These are phyloP conservation scores for Lepidium sativum DNA, from an alignment of 345 rosid species.

Conservation along the genomic window DNA sequence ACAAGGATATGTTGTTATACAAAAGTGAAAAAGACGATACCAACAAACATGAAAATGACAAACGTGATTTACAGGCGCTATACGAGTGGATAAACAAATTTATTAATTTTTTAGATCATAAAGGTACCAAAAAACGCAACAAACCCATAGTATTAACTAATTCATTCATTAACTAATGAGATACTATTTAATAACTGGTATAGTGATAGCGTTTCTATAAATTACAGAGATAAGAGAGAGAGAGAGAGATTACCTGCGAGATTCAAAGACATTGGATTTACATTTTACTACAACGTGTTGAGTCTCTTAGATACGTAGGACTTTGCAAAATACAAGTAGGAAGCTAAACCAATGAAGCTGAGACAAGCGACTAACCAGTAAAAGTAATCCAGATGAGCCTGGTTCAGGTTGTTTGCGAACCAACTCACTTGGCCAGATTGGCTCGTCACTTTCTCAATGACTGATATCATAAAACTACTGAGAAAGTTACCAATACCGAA, in stretches of 20 bases:
- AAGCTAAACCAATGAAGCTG: conserved; percentile 32
- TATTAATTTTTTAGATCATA: neutral
- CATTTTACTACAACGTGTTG: neutral
- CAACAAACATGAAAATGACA: neutral
- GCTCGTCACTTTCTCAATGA: conserved; percentile 39
- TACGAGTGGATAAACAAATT: neutral
- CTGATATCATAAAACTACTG: conserved; percentile 47
- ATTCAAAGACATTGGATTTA: neutral
- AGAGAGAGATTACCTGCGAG: neutral
- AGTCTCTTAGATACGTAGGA: conserved; percentile 34
- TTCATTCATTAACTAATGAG: neutral
- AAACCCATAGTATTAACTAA: neutral
- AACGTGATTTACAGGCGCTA: conserved; percentile 3
- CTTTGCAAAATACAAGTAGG: conserved; percentile 35
- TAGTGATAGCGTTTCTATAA: neutral
- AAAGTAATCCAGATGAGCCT: conserved; percentile 55
- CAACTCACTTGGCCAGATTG: conserved; percentile 38
- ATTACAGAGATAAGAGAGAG: neutral
- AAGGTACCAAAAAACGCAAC: neutral
- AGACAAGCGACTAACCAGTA: conserved; percentile 47
- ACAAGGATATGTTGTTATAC: neutral
- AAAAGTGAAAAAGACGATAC: neutral
- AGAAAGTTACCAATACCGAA: conserved; percentile 55
- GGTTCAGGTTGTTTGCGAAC: conserved; percentile 47
- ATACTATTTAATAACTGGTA: neutral